phyloP scores from a whole-genome alignment of 257 asterid genomes.

The Cruciata laevipes region DNA sequence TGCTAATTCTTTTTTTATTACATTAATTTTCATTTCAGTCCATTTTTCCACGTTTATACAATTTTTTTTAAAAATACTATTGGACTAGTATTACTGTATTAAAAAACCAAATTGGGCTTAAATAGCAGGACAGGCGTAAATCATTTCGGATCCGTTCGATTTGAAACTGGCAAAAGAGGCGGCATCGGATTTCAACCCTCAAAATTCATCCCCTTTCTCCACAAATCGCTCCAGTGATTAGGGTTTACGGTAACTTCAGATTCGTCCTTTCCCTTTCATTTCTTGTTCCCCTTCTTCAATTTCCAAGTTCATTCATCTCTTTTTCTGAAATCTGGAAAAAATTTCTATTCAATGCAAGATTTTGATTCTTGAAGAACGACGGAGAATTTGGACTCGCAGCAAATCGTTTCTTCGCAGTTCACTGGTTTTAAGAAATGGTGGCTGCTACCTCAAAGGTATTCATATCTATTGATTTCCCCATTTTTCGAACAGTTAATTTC shows the following conservation, averaged over 20 bases:
- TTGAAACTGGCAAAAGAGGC: not conserved
- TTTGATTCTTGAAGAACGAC: not conserved
- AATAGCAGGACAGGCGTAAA: not conserved
- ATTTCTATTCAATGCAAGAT: not conserved
- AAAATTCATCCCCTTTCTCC: not conserved
- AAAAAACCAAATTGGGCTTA: not conserved
- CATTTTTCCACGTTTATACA: too few relatives aligned
- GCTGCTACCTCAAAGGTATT: not conserved
- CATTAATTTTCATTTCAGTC: too few relatives aligned
- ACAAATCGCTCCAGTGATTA: not conserved
- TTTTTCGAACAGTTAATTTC: not conserved
- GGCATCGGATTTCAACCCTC: slow-evolving; percentile 8
- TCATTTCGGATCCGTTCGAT: slow-evolving; percentile 2
- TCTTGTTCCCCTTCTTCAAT: not conserved
- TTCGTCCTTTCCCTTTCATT: not conserved
- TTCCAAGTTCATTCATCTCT: not conserved
- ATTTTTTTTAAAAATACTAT: too few relatives aligned
- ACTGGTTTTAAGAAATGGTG: not conserved
- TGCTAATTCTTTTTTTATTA: too few relatives aligned
- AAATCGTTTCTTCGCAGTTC: not conserved
- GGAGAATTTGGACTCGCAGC: not conserved
- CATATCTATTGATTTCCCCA: not conserved
- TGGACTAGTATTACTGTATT: too few relatives aligned
- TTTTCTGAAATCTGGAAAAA: too few relatives aligned
- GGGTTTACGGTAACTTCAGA: not conserved